Percentiles rank a stretch among this genome's conserved stretches.
Evolutionary conservation across 805 yeast genomes (phyloP).

Genomic region (Candida argentea): DNA sequence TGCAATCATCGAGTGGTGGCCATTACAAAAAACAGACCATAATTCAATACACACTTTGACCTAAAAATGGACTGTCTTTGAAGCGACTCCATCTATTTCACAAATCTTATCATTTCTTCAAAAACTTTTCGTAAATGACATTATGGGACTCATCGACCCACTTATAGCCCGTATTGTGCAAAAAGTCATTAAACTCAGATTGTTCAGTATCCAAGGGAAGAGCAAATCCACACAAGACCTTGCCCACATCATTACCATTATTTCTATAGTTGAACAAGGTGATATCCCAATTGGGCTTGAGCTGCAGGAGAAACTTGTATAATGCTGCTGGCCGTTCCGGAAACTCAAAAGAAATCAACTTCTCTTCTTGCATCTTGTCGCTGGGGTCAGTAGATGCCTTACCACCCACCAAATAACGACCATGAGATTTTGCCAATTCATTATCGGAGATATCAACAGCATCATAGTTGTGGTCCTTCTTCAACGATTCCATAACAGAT

Average conservation of each 20-base stretch:
- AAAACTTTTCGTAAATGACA: constrained; percentile 72
- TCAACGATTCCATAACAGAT: constrained; percentile 50
- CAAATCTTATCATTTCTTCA: constrained; percentile 17
- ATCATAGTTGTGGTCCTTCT: constrained; percentile 48
- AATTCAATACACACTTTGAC: background rate
- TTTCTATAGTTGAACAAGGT: constrained; percentile 94
- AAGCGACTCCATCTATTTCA: background rate
- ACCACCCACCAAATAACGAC: constrained; percentile 94
- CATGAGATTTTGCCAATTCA: constrained; percentile 93
- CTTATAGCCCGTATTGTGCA: constrained; percentile 64
- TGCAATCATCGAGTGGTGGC: too few species aligned
- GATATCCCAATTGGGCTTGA: constrained; percentile 80
- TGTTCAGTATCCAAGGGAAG: constrained; percentile 63
- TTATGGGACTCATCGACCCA: constrained; percentile 78
- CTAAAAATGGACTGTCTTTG: background rate
- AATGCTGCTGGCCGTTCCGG: constrained; percentile 98
- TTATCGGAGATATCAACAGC: constrained; percentile 85
- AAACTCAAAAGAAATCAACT: constrained; percentile 77
- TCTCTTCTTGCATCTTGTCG: constrained; percentile 53
- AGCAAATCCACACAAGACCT: constrained; percentile 80
- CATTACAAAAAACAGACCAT: too few species aligned
- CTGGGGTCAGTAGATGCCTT: constrained; percentile 36
- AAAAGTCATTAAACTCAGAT: constrained; percentile 54
- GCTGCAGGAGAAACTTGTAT: constrained; percentile 60
- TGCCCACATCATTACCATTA: constrained; percentile 92